Percentiles rank a stretch among this genome's conserved stretches.
These are phyloP conservation scores for Trypanosoma mega DNA, from an alignment of 208 protist genomes.

Conservation along the genomic window DNA sequence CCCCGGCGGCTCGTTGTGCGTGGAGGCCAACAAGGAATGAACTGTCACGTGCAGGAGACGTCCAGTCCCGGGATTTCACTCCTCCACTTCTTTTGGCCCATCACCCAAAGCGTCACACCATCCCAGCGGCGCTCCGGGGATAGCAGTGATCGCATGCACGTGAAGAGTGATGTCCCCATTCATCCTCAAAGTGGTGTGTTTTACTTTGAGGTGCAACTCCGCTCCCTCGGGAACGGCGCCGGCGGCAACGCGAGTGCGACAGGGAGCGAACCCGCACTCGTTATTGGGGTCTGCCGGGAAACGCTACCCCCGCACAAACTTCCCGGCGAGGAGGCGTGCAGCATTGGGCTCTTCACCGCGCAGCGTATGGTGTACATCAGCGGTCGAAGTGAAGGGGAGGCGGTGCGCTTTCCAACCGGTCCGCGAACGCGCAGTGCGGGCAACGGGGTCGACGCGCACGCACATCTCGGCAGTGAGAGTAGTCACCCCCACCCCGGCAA, in stretches of 20 bases:
- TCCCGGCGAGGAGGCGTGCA: conserved; percentile 63
- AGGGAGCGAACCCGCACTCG: conserved; percentile 24
- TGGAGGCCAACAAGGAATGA: conserved; percentile 12
- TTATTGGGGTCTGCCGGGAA: conserved; percentile 54
- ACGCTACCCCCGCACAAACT: conserved; percentile 44
- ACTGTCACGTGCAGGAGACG: conserved; percentile 35
- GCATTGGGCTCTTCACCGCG: conserved; percentile 65
- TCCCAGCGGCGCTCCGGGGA: conserved; percentile 12
- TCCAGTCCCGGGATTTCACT: conserved; percentile 27
- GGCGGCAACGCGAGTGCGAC: not conserved
- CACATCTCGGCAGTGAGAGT: too few species aligned
- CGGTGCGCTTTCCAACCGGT: conserved; percentile 33
- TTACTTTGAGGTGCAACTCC: conserved; percentile 65
- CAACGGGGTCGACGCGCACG: too few species aligned
- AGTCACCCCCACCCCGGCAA: too few species aligned
- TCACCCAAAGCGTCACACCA: not conserved
- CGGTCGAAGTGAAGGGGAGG: conserved; percentile 41
- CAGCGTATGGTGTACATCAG: conserved; percentile 66
- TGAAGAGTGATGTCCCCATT: conserved; percentile 54
- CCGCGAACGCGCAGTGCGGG: conserved; percentile 18
- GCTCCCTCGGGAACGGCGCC: not conserved
- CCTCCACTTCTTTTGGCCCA: conserved; percentile 29
- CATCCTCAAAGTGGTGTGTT: conserved; percentile 44
- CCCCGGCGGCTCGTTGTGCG: conserved; percentile 36
- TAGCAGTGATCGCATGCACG: conserved; percentile 36